A percentile compares a stretch with the other conserved stretches of the same genome.
These are phyloP conservation scores for Massarina eburnea DNA, from an alignment of 2,329 filamentous ascomycete species.

Conservation along the genomic window DNA sequence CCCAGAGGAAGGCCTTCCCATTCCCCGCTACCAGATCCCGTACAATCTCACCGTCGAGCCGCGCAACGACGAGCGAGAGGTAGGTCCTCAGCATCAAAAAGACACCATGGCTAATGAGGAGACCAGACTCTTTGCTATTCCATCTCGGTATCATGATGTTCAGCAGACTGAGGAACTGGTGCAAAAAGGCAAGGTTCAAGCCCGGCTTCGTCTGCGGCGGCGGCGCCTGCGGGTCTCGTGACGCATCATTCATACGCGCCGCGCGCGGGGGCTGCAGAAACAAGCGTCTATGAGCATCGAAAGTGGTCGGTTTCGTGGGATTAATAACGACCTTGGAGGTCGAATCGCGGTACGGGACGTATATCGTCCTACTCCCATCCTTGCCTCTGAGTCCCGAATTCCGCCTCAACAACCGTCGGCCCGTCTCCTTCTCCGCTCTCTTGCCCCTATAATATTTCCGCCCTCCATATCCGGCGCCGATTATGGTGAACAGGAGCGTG, in stretches of 20 bases:
- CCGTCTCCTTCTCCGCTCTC: slow-evolving; percentile 78
- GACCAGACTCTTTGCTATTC: slow-evolving; percentile 91
- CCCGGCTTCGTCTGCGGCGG: slow-evolving; percentile 90
- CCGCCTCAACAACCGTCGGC: slow-evolving; percentile 76
- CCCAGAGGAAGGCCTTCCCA: slow-evolving; percentile 83
- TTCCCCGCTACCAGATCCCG: slow-evolving; percentile 94
- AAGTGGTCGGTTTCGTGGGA: slow-evolving; percentile 88
- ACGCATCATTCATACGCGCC: slow-evolving; percentile 71
- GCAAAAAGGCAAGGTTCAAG: slow-evolving; percentile 90
- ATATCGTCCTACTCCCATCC: slow-evolving; percentile 92
- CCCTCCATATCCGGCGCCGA: slow-evolving; percentile 77
- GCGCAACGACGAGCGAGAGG: slow-evolving; percentile 86
- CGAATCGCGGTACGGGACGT: slow-evolving; percentile 85
- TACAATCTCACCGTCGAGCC: slow-evolving; percentile 93
- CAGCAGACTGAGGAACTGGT: slow-evolving; percentile 93
- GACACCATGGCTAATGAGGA: slow-evolving; percentile 83
- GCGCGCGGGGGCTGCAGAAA: slow-evolving; percentile 90
- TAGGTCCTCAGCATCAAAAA: slow-evolving; percentile 94
- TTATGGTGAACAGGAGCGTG: slow-evolving; percentile 73
- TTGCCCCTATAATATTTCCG: slow-evolving; percentile 74
- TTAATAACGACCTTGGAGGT: slow-evolving; percentile 91
- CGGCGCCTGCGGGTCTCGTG: slow-evolving; percentile 64
- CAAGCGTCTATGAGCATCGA: slow-evolving; percentile 90
- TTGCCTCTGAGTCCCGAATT: slow-evolving; percentile 94
- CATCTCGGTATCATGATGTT: slow-evolving; percentile 97